These are phyloP conservation scores for Coniochaeta sp. DNA, from an alignment of 2,329 filamentous ascomycete genomes.

Conservation along the genomic window DNA sequence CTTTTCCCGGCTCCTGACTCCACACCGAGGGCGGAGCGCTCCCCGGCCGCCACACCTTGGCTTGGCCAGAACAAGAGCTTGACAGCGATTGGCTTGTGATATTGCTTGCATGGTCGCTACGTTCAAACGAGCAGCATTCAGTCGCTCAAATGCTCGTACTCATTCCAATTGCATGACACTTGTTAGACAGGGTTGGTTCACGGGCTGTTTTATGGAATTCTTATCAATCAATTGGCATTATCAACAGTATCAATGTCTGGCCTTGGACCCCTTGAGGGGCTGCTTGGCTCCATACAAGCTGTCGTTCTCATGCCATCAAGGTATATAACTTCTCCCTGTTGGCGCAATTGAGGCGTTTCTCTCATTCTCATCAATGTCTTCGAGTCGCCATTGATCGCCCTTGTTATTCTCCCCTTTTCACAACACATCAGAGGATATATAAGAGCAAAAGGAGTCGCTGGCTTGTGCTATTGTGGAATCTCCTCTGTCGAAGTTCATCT, in stretches of 20 bases:
- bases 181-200: too few relatives aligned
- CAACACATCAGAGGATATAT: background rate
- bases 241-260: background rate
- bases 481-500: background rate
- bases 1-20: background rate
- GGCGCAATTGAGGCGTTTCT: background rate
- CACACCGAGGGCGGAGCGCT: background rate
- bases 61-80: too few relatives aligned
- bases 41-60: background rate
- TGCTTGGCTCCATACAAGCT: background rate
- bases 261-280: background rate
- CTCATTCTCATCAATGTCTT: background rate
- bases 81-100: background rate
- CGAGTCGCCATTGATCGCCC: background rate
- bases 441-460: background rate
- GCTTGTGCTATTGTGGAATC: background rate
- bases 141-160: background rate
- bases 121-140: too few relatives aligned
- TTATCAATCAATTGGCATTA: background rate
- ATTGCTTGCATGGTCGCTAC: constrained; percentile 1
- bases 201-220: background rate
- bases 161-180: background rate
- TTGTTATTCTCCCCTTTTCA: background rate
- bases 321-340: background rate
- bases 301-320: background rate